These are phyloP conservation scores for Fusarium buharicum DNA, from an alignment of 2,329 filamentous ascomycete species.

Conservation along the genomic window DNA sequence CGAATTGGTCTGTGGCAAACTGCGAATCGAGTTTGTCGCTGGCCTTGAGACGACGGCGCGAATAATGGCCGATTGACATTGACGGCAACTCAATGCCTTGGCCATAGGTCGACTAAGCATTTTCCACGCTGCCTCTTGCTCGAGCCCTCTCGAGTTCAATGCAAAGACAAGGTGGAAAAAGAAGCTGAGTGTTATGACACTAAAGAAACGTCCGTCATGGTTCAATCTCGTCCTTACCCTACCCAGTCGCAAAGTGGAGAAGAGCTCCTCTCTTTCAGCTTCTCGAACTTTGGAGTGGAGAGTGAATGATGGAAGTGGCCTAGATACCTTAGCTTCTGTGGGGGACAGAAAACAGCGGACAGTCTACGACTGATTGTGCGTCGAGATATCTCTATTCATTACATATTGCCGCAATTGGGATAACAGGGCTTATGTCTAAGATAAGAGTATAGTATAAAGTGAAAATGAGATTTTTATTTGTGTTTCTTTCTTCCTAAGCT, in stretches of 20 bases:
- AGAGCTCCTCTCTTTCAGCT: background rate
- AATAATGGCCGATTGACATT: slow-evolving; percentile 47
- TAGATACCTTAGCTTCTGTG: too few relatives aligned
- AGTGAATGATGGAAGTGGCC: background rate
- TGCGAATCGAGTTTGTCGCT: slow-evolving; percentile 37
- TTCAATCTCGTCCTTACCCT: slow-evolving; percentile 9
- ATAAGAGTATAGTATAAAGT: too few relatives aligned
- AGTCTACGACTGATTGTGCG: too few relatives aligned
- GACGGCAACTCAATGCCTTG: slow-evolving; percentile 47
- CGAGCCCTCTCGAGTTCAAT: background rate
- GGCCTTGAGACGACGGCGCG: slow-evolving; percentile 45
- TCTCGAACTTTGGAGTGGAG: slow-evolving; percentile 19
- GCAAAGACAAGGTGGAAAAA: background rate
- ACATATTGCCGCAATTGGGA: too few relatives aligned
- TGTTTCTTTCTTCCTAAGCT: too few relatives aligned
- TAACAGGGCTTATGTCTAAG: too few relatives aligned
- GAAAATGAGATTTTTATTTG: too few relatives aligned
- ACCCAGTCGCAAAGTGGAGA: slow-evolving; percentile 27
- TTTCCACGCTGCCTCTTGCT: background rate
- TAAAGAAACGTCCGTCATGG: slow-evolving; percentile 17
- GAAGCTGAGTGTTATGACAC: background rate
- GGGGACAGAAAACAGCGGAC: too few relatives aligned
- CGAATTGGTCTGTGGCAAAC: slow-evolving; percentile 36
- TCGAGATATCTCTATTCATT: too few relatives aligned
- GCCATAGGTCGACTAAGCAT: slow-evolving; percentile 49